Base-by-base conservation (phyloP, 2,329 filamentous ascomycete species). In the Cordyceps javanica region DNA sequence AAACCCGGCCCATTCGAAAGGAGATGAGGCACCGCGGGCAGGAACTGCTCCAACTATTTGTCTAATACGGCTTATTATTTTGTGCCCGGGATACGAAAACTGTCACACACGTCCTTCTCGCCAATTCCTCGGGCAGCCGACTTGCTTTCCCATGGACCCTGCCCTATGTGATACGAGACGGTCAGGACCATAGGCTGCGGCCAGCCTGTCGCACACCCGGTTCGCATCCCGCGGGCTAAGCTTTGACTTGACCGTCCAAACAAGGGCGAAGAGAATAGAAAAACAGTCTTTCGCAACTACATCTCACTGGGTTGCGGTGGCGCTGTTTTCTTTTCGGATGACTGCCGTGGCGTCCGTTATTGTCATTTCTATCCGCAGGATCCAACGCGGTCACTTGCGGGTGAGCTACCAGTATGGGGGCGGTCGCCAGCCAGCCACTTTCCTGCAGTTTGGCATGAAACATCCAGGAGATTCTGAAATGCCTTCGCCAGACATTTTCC, bases 181-280 rank as follows among this genome's bases (percentile, higher is more conserved):
- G 52, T 16, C 32, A 46, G 41, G 52, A 21, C 51, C 51, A 36
- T 54, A 39, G 41, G 38, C n/a, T 34, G 49, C 36, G 38, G 39
- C 39, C 38, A 48, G n/a, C 42, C 42, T 25, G 53, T 55, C 34
- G 34, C 53, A 55, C 53, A 55, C 42, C 53, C 14, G 32, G 14
- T 23, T 45, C 53, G 25, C 42, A 39, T 30, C 44, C n/a, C 19
- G 28, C 11, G 13, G 51, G 26, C 39, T 28, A 44, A 44, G 38
- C n/a, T 48, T 49, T 39, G 42, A 23, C 34, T 56, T 32, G n/a
- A 55, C 25, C 32, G 16, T 49, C 10, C 28, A 55, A 39, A 39
- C 5, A 41, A 32, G 6, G 30, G 21, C n/a, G 6, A n/a, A 21
- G 10, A n/a, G 7, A 21, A 21, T 19, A 21, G 38, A 41, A 41